Base-by-base conservation (phyloP, 75 land plant genomes). In the Cryptomeria japonica region DNA sequence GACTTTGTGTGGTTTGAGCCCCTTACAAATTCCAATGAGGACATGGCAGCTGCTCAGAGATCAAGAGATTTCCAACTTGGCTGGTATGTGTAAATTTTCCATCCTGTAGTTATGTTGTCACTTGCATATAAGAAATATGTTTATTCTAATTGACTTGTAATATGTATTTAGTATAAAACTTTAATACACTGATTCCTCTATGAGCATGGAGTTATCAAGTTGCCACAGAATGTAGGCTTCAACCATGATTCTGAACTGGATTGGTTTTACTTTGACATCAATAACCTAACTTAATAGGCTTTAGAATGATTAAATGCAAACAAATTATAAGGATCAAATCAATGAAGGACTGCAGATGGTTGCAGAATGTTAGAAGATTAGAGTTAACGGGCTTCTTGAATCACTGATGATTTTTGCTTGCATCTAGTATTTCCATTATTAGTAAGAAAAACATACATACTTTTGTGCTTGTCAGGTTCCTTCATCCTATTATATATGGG, bases 1-100 rank as follows among this genome's bases (percentile, higher is more conserved):
- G 98, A 95, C 90, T 92, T 93, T 85, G 94, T 93, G 53, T 96
- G 98, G 98, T 94, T 92, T 84, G 98, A 96, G 53, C 95, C 96
- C 64, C 93, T 95, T 5, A 93, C 96, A 0, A 87, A 91, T 72
- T 92, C 93, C 28, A 83, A 84, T 64, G 96, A 84, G 5, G 98
- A 96, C 88, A 73, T 91, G 84, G 89, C 70, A 70, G 98, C 98
- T 12, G 96, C 96, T 55, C 96, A 96, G 86, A 87, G 96, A 89
- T 90, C 93, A 84, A 86, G 93, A 58, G 96, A 95, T 85, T 96
- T 95, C 75, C 95, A 95, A 64, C 11, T 96, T 75, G 96, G 96
- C 80, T 96, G 96, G 96, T 94, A 37, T 32, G 84, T 78, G 61
- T 42, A 12, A 87, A 32, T 49, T 44, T 72, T 72, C 76, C 11